A percentile compares a stretch with the other conserved stretches of the same genome.
Conservation (phyloP, 805 yeast species). For the Kurtzmaniella cleridarum region DNA sequence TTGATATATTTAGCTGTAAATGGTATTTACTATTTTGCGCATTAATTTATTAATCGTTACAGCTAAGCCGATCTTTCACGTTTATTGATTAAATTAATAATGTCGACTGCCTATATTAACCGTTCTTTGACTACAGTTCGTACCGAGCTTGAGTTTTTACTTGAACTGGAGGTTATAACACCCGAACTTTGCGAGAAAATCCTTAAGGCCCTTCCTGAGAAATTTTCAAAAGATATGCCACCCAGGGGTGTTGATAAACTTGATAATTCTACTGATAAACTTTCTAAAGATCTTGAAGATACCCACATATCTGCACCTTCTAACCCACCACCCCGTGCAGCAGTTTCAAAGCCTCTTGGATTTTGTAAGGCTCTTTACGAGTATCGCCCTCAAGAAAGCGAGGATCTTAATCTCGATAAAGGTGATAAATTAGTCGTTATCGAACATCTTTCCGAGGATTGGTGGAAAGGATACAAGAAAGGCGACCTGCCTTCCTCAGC, state of each 20-base stretch:
- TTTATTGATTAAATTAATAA: constrained; percentile 7
- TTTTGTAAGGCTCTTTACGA: constrained; percentile 66
- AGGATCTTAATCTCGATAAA: constrained; percentile 57
- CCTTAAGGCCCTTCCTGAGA: constrained; percentile 48
- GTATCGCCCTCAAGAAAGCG: constrained; percentile 67
- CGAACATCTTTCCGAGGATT: constrained; percentile 74
- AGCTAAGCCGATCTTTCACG: too few species aligned
- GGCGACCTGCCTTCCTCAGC: constrained; percentile 36
- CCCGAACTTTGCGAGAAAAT: constrained; percentile 50
- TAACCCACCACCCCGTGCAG: constrained; percentile 13
- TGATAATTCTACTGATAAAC: constrained; percentile 4
- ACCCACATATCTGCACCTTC: constrained; percentile 10
- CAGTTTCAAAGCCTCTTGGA: constrained; percentile 19
- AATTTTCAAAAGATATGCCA: constrained; percentile 45
- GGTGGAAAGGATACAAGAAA: constrained; percentile 77
- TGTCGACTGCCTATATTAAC: constrained; percentile 59
- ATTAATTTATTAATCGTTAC: not conserved
- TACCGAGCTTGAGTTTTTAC: constrained; percentile 76
- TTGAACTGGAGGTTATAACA: constrained; percentile 68
- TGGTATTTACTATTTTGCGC: not conserved
- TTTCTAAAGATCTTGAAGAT: constrained; percentile 5
- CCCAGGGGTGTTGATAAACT: constrained; percentile 41
- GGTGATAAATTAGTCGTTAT: constrained; percentile 69
- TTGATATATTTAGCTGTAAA: constrained; percentile 49
- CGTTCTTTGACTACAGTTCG: constrained; percentile 71